A percentile compares a stretch with the other conserved stretches of the same genome.
phyloP scores from a whole-genome alignment of 306 rosid genomes.

The Prunus padus region DNA sequence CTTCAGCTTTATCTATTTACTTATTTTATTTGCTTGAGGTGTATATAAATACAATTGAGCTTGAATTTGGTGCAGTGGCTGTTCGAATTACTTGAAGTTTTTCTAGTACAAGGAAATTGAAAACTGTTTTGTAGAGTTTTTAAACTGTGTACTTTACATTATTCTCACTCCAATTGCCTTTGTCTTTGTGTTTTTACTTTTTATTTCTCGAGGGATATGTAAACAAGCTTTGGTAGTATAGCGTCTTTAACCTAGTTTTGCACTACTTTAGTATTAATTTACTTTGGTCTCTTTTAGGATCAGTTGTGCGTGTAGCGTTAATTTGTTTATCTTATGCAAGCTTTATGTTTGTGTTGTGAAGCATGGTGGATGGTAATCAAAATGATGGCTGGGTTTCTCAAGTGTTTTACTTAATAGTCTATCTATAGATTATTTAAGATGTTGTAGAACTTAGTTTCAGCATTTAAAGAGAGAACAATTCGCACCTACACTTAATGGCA shows the following conservation, averaged over 20 bases:
- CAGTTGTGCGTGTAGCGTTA: neutral
- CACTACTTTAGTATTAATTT: neutral
- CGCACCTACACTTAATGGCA: neutral
- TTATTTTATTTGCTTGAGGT: neutral
- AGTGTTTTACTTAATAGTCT: neutral
- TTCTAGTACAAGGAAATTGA: neutral
- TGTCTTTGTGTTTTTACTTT: neutral
- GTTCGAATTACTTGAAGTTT: neutral
- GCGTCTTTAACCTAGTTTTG: neutral
- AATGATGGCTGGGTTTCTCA: neutral
- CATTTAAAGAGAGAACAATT: neutral
- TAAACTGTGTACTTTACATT: too few relatives aligned
- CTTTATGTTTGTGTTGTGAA: neutral
- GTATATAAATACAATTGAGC: neutral
- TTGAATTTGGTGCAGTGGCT: neutral
- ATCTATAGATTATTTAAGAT: conserved; percentile 5
- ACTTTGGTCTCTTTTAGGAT: neutral
- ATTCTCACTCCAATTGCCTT: neutral
- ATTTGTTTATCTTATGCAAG: neutral
- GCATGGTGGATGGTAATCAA: neutral
- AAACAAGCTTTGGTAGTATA: neutral
- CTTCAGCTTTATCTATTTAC: neutral
- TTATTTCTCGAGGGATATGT: neutral
- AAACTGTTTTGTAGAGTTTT: neutral
- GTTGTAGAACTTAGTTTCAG: conserved; percentile 9